A percentile compares a stretch with the other conserved stretches of the same genome.
phyloP scores from a whole-genome alignment of 2,329 filamentous ascomycete genomes.

The Tolypocladium guangdongense region DNA sequence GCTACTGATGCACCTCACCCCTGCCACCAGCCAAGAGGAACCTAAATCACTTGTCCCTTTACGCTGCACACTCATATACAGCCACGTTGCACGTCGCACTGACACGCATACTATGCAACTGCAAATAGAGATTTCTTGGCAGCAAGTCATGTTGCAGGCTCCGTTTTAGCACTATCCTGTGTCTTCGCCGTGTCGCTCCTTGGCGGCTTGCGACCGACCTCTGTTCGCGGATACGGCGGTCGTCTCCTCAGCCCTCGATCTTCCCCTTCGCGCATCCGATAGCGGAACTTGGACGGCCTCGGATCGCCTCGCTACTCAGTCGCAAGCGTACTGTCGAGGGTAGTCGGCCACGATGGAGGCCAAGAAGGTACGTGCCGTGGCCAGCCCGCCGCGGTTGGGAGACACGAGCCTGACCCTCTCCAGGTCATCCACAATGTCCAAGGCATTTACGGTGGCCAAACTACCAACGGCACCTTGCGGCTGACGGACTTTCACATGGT shows the following conservation, averaged over 20 bases:
- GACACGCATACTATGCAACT: neutral
- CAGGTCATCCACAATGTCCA: constrained; percentile 47
- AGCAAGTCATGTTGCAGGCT: neutral
- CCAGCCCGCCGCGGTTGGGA: neutral
- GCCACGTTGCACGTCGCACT: neutral
- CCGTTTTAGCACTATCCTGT: neutral
- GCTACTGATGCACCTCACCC: no score
- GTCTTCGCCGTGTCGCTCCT: neutral
- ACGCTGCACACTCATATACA: neutral
- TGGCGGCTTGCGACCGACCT: neutral
- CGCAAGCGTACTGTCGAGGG: neutral
- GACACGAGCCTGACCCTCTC: constrained; percentile 1
- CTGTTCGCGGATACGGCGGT: neutral
- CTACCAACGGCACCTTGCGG: constrained; percentile 45
- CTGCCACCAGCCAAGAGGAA: neutral
- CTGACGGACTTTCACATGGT: constrained; percentile 53
- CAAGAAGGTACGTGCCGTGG: constrained; percentile 24
- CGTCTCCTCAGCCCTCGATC: neutral
- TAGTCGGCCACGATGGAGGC: constrained; percentile 23
- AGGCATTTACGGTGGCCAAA: constrained; percentile 47
- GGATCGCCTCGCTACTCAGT: neutral
- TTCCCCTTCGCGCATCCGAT: neutral
- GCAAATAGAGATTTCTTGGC: neutral
- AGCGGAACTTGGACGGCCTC: neutral
- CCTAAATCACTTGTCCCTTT: no score